phyloP scores from a whole-genome alignment of 306 rosid genomes.

The Luffa acutangula region DNA sequence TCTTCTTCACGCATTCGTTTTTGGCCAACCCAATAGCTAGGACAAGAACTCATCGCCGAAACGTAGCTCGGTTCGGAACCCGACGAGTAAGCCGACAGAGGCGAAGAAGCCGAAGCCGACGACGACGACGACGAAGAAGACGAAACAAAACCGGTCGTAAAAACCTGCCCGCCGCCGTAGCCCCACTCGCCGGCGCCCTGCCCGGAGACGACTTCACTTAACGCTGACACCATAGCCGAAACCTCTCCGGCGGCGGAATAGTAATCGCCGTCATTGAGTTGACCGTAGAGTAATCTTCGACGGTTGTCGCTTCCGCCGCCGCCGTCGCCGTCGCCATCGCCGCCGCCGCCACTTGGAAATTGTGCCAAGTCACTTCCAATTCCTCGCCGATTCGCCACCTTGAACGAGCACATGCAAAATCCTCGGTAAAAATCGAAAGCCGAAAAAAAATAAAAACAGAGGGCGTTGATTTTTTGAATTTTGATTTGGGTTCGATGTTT shows the following conservation, averaged over 20 bases:
- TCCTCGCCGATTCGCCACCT: constrained; percentile 48
- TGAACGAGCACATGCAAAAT: constrained; percentile 29
- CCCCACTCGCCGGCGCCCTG: constrained; percentile 10
- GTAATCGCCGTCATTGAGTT: background rate
- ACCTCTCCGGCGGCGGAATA: constrained; percentile 22
- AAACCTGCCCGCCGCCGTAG: constrained; percentile 6
- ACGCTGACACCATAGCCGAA: constrained; percentile 58
- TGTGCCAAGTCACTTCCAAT: constrained; percentile 13
- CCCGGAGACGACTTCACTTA: constrained; percentile 53
- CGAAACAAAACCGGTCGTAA: constrained; percentile 1
- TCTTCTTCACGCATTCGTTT: constrained; percentile 60
- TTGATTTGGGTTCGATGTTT: background rate
- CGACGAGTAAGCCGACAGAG: background rate
- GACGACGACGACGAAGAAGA: constrained; percentile 10
- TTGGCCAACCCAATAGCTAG: constrained; percentile 27
- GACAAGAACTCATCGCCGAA: constrained; percentile 13
- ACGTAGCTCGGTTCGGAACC: background rate
- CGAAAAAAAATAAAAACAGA: background rate
- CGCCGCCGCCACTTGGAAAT: constrained; percentile 14
- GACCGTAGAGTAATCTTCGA: background rate
- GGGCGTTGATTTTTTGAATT: background rate
- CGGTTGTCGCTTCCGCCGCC: background rate
- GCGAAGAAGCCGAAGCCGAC: background rate
- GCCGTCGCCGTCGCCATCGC: background rate
- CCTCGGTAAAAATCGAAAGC: background rate